Percentiles rank a stretch among this genome's conserved stretches.
phyloP scores from a whole-genome alignment of 1,139 yeast genomes.

The Kodamaea suecica region DNA sequence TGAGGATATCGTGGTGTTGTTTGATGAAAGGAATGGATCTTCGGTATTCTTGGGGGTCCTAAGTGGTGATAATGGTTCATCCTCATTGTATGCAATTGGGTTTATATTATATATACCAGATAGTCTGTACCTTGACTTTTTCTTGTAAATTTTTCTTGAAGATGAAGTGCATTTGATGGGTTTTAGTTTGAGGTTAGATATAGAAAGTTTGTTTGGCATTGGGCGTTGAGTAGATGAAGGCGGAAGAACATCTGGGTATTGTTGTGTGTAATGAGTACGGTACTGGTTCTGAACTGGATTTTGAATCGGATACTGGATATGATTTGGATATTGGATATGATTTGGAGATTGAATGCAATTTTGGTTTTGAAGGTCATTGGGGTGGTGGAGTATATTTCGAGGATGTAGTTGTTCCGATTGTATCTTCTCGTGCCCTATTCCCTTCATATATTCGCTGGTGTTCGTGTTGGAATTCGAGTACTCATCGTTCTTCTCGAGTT shows the following conservation, averaged over 20 bases:
- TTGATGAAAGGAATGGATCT: conserved; percentile 1
- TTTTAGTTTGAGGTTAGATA: conserved; percentile 39
- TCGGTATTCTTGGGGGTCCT: not conserved
- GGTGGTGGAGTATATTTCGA: no score
- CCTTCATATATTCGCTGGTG: not conserved
- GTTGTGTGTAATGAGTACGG: no score
- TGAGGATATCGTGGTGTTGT: conserved; percentile 8
- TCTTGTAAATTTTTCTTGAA: conserved; percentile 31
- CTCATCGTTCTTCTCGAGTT: conserved; percentile 11
- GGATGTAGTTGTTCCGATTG: no score
- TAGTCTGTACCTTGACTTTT: conserved; percentile 41
- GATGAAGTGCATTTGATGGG: conserved; percentile 37
- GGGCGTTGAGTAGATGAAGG: no score
- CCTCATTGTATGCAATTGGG: conserved; percentile 24
- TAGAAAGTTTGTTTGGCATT: conserved; percentile 24
- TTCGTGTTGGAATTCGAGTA: conserved; percentile 3
- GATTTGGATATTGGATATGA: no score
- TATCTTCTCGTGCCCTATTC: no score
- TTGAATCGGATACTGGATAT: no score
- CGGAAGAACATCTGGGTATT: no score
- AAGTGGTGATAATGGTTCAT: not conserved
- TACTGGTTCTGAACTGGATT: no score
- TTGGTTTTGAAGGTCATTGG: not conserved
- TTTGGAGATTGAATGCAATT: no score
- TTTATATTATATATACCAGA: conserved; percentile 40